Evolutionary conservation across 1,284 basidiomycete genomes (phyloP).

Genomic region (Ceratobasidium theobromae): DNA sequence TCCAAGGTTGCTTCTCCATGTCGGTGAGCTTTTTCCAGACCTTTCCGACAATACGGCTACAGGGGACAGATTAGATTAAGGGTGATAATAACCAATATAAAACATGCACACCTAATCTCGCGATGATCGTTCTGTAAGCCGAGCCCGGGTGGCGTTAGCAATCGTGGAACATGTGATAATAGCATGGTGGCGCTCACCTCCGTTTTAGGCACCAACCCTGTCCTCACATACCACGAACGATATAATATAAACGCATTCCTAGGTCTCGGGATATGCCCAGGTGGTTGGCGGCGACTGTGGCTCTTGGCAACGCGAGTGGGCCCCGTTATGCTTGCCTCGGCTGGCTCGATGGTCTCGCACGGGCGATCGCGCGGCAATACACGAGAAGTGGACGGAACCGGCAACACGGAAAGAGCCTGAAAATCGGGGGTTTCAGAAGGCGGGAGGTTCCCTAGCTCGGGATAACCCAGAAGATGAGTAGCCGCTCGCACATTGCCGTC

Average conservation of each 20-base stretch:
- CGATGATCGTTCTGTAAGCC: constrained; percentile 32
- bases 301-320: constrained; percentile 21
- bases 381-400: neutral
- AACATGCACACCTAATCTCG: constrained; percentile 35
- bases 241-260: constrained; percentile 36
- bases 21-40: constrained; percentile 29
- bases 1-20: constrained; percentile 28
- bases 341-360: neutral
- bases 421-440: neutral
- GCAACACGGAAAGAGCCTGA: too few species aligned
- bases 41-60: constrained; percentile 33
- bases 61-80: neutral
- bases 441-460: neutral
- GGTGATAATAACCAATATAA: neutral
- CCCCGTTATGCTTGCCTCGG: neutral
- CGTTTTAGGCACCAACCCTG: constrained; percentile 5
- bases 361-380: neutral
- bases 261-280: constrained; percentile 34
- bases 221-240: constrained; percentile 30
- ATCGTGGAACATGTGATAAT: neutral
- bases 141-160: neutral
- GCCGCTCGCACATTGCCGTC: neutral
- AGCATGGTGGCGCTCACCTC: neutral
- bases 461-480: neutral
- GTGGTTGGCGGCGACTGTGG: constrained; percentile 32